Base-by-base conservation (phyloP, 2,329 filamentous ascomycete genomes). In the Metarhizium robertsii region DNA sequence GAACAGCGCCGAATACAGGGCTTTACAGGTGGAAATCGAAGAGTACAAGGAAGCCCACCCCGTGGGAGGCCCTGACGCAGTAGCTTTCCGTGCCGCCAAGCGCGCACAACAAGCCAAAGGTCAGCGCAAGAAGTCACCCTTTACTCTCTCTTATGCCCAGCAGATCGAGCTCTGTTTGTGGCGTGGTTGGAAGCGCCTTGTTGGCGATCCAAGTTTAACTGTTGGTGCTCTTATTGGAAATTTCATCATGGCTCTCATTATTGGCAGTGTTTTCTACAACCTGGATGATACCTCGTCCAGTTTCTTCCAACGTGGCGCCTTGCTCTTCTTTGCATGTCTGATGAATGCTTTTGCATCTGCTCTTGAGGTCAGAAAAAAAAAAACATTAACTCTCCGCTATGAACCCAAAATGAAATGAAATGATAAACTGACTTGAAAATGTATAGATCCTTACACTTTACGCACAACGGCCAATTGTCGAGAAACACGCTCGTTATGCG, bases 251-350 rank as follows among this genome's bases (percentile, higher is more conserved):
- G 79, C 87, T 55, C 76, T 95, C 59, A 87, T 95, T 66, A 83
- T 95, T 58, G 73, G 86, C 53, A 87, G 85, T 60, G 85, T 95
- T 61, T 95, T 94, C 72, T 95, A 81, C 76, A 87, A 95, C 67
- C 72, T 95, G 42, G 68, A 79, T 32, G 65, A 76, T 1, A 77
- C 75, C n/a, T 87, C 88, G 0, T 65, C 70, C 18, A 90, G 85
- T 64, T 95, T 95, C 76, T 95, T 85, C 74, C 80, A 83, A 63
- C 84, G 90, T 58, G 88, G 87, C 60, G 85, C 88, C 48, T 77
- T 95, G 29, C 76, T 96, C 53, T 96, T 95, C 81, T 94, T 95
- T 66, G 88, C 89, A 61, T 85, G 91, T 65, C 76, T 96, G 58
- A 85, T 94, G 75, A 95, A 94, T 69, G 90, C 89, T 50, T 94